Evolutionary conservation across 352 stramenopile species (phyloP), one percentile per base, ranked within the genome.

Genomic region (Globisporangium polare): DNA sequence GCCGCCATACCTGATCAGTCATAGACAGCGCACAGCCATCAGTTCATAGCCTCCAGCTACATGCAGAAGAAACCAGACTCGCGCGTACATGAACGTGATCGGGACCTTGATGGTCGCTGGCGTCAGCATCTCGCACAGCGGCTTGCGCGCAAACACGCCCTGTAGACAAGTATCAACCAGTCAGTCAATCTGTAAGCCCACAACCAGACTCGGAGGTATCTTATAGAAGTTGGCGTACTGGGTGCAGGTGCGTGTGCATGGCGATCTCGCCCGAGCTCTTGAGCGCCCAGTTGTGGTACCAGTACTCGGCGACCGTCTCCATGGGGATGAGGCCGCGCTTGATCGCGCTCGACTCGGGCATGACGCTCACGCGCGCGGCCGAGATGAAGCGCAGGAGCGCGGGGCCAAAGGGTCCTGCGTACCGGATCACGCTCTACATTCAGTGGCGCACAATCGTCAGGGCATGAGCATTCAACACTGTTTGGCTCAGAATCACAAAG

Each of bases 261-360:
- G 72, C 76, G 43, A 88, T 69, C 58, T 90, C 82, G 7, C 80
- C 75, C 9, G 82, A 92, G 29, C 69, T 73, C 29, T 86, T 78
- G 18, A 88, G 60, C 0, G 76, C 80, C 82, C 82, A 92, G 56
- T 90, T 92, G 68, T 92, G 81, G 73, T 89, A 90, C 76, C 76
- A 88, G 64, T 90, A 90, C 26, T 77, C 60, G 1, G 73, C 76
- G 7, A 89, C 42, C 3, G 47, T 50, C 1, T 83, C 69, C 15
- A 75, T 26, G 1, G 76, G 73, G 15, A 90, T 73, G 5, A 70
- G 49, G 0, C 80, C 77, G 35, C 66, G 63, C 24, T 74, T 79
- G 62, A 90, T 82, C 17, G 62, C 73, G 56, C 77, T 92, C n/a
- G 73, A 79, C 35, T 83, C 65, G 15, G 82, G 79, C 75, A 89